phyloP scores from a whole-genome alignment of 225 moss, liverwort and hornwort genomes.

The Asterella californica region DNA sequence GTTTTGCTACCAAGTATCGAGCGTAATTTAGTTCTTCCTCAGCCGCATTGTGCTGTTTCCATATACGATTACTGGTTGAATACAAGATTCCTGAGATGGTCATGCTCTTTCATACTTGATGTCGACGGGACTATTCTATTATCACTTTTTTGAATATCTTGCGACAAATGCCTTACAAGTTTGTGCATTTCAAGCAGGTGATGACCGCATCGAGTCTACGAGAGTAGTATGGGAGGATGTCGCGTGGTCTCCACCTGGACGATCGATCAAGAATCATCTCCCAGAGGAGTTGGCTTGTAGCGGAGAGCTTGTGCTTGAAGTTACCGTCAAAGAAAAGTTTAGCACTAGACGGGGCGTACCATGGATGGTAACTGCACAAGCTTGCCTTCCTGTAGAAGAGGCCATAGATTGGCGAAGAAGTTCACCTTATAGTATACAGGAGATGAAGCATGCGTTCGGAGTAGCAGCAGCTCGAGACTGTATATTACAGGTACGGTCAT shows the following conservation, averaged over 20 bases:
- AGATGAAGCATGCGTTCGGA: conserved; percentile 66
- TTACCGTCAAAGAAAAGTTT: conserved; percentile 46
- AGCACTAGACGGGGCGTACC: conserved; percentile 43
- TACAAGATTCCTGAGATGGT: neutral
- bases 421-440: conserved; percentile 85
- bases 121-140: neutral
- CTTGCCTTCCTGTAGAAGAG: conserved; percentile 53
- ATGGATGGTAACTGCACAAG: conserved; percentile 68
- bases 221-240: conserved; percentile 66
- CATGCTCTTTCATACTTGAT: neutral
- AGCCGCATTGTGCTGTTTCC: no score
- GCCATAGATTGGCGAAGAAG: conserved; percentile 81
- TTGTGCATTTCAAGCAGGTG: conserved; percentile 37
- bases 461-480: conserved; percentile 73
- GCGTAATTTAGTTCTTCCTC: no score
- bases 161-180: neutral
- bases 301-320: conserved; percentile 69
- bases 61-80: no score
- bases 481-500: conserved; percentile 51
- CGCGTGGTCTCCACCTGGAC: conserved; percentile 53
- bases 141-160: neutral
- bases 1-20: no score
- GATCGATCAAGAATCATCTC: conserved; percentile 17
- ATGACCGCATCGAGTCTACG: conserved; percentile 70
- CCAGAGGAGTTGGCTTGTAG: neutral